phyloP scores from a whole-genome alignment of 2,329 filamentous ascomycete genomes.

The Trichoderma citrinoviride region DNA sequence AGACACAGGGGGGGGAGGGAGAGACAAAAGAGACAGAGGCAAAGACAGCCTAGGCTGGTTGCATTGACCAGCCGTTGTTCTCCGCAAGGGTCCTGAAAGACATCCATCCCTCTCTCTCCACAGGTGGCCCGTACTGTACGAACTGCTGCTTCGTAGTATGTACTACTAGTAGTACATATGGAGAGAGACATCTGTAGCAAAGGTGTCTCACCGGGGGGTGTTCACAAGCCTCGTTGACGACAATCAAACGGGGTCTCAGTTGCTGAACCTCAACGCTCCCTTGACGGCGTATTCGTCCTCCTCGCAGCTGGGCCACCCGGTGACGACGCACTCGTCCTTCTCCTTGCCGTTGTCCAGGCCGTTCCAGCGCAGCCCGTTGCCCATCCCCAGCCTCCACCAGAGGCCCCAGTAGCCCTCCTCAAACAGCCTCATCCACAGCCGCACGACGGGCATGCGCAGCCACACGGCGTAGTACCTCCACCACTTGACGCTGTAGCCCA shows the following conservation, averaged over 20 bases:
- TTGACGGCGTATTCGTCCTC: not conserved
- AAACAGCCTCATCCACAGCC: slow-evolving; percentile 21
- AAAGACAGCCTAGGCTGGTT: not conserved
- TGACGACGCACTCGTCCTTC: slow-evolving; percentile 19
- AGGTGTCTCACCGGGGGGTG: not conserved
- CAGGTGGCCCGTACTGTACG: not conserved
- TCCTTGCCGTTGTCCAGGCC: slow-evolving; percentile 21
- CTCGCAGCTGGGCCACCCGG: slow-evolving; percentile 19
- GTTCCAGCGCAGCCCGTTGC: slow-evolving; percentile 16
- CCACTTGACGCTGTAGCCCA: slow-evolving; percentile 20
- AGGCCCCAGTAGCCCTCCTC: slow-evolving; percentile 20
- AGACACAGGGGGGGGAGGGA: not conserved
- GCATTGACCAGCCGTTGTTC: not conserved
- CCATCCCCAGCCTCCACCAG: slow-evolving; percentile 21
- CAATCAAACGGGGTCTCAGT: not conserved
- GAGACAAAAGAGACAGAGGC: not conserved
- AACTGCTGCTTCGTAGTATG: not conserved
- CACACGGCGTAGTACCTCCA: slow-evolving; percentile 23
- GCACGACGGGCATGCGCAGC: slow-evolving; percentile 21
- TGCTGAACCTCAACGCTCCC: slow-evolving; percentile 10
- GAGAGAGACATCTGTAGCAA: not conserved
- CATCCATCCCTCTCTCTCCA: too few species aligned
- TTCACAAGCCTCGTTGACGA: not conserved
- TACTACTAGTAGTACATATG: too few species aligned
- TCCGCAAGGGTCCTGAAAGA: not conserved